Percentiles rank a stretch among this genome's conserved stretches.
Conservation (phyloP, 805 yeast species). For the Wickerhamiella bombiphila region DNA sequence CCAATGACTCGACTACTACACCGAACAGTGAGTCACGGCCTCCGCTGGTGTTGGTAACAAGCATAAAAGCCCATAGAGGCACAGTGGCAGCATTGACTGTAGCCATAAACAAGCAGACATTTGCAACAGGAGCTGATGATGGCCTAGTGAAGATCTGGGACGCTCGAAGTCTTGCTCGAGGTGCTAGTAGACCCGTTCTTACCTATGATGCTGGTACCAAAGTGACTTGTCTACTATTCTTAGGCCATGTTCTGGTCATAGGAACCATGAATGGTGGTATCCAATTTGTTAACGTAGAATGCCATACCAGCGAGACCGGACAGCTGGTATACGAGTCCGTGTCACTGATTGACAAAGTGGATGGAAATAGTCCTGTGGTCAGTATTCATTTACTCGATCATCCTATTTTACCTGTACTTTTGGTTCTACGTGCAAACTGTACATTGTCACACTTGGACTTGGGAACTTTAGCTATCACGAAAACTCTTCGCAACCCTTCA, state of each 20-base stretch:
- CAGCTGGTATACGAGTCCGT: constrained; percentile 5
- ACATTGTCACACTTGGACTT: constrained; percentile 36
- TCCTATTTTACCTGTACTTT: constrained; percentile 3
- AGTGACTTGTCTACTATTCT: constrained; percentile 36
- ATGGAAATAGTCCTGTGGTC: constrained; percentile 28
- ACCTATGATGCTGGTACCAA: constrained; percentile 28
- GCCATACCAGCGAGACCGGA: constrained; percentile 13
- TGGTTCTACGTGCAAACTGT: constrained; percentile 12
- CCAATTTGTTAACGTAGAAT: constrained; percentile 20
- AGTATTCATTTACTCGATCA: constrained; percentile 28
- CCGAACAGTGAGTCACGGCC: neutral
- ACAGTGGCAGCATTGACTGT: constrained; percentile 43
- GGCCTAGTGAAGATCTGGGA: constrained; percentile 76
- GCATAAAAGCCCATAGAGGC: constrained; percentile 47
- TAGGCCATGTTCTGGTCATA: constrained; percentile 44
- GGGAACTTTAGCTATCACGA: constrained; percentile 34
- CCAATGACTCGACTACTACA: neutral
- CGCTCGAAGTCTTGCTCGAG: constrained; percentile 44
- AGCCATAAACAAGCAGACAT: constrained; percentile 47
- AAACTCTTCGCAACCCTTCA: constrained; percentile 37
- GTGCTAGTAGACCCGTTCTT: constrained; percentile 25
- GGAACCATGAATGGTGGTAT: constrained; percentile 35
- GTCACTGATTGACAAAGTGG: constrained; percentile 1
- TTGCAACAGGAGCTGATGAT: constrained; percentile 63
- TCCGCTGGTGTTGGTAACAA: constrained; percentile 34